phyloP scores from a whole-genome alignment of 164 flowering plant genomes.

The Litsea cubeba region DNA sequence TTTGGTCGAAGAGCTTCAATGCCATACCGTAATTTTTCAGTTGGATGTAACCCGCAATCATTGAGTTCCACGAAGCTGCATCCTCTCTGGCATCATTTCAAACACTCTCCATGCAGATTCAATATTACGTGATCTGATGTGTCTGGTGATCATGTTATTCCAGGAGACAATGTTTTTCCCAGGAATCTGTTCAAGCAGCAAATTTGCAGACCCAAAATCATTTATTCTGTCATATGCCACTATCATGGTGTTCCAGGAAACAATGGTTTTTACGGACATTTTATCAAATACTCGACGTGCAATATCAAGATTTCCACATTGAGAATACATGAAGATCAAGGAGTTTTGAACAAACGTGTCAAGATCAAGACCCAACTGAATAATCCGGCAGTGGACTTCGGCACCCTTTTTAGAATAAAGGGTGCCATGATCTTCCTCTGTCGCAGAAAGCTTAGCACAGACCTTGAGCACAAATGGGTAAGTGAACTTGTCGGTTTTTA shows the following conservation, averaged over 20 bases:
- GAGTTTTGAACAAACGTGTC: constrained; percentile 34
- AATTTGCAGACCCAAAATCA: constrained; percentile 33
- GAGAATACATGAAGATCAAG: constrained; percentile 32
- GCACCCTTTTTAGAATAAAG: constrained; percentile 24
- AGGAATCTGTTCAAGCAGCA: constrained; percentile 31
- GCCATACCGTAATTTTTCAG: constrained; percentile 29
- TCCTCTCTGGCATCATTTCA: constrained; percentile 38
- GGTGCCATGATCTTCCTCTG: constrained; percentile 10
- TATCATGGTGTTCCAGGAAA: constrained; percentile 50
- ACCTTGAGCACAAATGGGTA: constrained; percentile 44
- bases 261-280: constrained; percentile 32
- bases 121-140: constrained; percentile 21
- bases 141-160: constrained; percentile 33
- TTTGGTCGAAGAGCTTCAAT: constrained; percentile 30
- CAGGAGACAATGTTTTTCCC: constrained; percentile 40
- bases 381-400: constrained; percentile 36
- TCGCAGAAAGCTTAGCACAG: constrained; percentile 27
- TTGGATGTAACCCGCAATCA: constrained; percentile 39
- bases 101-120: constrained; percentile 33
- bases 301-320: constrained; percentile 27
- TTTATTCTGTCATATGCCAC: constrained; percentile 33
- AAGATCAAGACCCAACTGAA: constrained; percentile 25
- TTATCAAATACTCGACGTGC: constrained; percentile 43
- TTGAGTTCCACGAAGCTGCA: constrained; percentile 44
- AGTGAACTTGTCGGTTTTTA: constrained; percentile 33